These are phyloP conservation scores for Sicyos baderoa DNA, from an alignment of 306 rosid species.

Conservation along the genomic window DNA sequence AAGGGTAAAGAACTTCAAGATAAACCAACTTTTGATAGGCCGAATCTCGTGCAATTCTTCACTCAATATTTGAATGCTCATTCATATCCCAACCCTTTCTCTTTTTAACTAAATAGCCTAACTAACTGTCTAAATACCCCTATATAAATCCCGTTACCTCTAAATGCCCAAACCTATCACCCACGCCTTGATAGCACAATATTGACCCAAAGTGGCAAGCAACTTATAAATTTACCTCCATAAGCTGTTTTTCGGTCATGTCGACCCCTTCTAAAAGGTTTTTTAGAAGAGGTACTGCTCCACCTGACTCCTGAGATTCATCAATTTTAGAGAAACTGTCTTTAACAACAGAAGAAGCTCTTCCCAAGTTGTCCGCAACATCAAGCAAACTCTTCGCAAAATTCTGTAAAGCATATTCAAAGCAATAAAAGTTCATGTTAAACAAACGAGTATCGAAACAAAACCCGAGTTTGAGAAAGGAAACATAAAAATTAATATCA, in stretches of 20 bases:
- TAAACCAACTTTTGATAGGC: no score
- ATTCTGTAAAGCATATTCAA: slow-evolving; percentile 31
- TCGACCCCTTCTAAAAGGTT: slow-evolving; percentile 80
- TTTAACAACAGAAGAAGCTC: slow-evolving; percentile 77
- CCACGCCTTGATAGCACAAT: no score
- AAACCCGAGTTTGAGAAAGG: neutral
- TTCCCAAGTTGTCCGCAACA: slow-evolving; percentile 72
- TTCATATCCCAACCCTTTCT: no score
- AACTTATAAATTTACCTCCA: slow-evolving; percentile 37
- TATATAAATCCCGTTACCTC: no score
- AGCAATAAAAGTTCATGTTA: slow-evolving; percentile 13
- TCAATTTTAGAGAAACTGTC: slow-evolving; percentile 60
- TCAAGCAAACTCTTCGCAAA: slow-evolving; percentile 78
- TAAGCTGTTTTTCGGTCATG: slow-evolving; percentile 74
- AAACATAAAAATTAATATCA: neutral
- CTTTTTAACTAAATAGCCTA: no score
- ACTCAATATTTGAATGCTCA: no score
- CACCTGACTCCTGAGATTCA: slow-evolving; percentile 42
- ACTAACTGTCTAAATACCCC: no score
- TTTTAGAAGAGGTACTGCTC: slow-evolving; percentile 52
- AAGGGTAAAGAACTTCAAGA: no score
- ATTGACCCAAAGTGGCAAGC: neutral
- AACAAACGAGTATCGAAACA: neutral
- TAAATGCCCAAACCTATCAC: no score
- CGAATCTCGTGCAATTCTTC: no score